Conservation (phyloP, 2,329 filamentous ascomycete genomes). For the Curvularia sp. region DNA sequence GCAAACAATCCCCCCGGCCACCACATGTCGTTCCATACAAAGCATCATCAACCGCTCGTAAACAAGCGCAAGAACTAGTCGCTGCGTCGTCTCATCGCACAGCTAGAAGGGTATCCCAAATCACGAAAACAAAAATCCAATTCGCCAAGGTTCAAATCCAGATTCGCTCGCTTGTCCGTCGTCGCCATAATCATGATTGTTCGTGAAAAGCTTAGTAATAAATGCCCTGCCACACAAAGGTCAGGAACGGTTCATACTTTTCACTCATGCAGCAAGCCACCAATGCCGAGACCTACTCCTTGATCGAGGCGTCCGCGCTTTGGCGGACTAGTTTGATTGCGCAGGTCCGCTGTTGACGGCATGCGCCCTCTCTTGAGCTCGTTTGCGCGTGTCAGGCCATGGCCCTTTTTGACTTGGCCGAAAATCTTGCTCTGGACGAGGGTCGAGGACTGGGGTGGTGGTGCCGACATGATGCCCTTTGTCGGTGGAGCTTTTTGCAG, state of each 20-base stretch:
- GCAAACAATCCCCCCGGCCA: slow-evolving; percentile 2
- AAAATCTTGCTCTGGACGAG: slow-evolving; percentile 69
- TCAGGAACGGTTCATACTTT: slow-evolving; percentile 31
- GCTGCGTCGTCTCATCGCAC: slow-evolving; percentile 13
- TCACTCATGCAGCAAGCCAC: slow-evolving; percentile 45
- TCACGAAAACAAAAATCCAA: slow-evolving; percentile 9
- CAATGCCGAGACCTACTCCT: slow-evolving; percentile 65
- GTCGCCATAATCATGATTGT: slow-evolving; percentile 5
- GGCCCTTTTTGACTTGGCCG: slow-evolving; percentile 65
- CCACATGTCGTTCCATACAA: slow-evolving; percentile 1
- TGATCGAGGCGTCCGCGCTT: slow-evolving; percentile 62
- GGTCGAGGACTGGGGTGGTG: slow-evolving; percentile 42
- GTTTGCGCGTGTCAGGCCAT: slow-evolving; percentile 46
- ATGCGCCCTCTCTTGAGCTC: slow-evolving; percentile 45
- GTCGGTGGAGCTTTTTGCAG: slow-evolving; percentile 64
- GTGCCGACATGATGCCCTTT: slow-evolving; percentile 40
- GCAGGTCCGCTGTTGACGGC: slow-evolving; percentile 37
- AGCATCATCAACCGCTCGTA: neutral
- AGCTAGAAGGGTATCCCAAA: slow-evolving; percentile 28
- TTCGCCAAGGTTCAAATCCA: neutral
- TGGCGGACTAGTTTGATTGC: slow-evolving; percentile 38
- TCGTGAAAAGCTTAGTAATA: slow-evolving; percentile 25
- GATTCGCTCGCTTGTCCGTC: slow-evolving; percentile 16
- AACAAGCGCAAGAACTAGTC: slow-evolving; percentile 6
- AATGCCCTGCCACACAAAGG: slow-evolving; percentile 21